Base-by-base conservation (phyloP, 176 grass and related monocot species). In the Musa troglodytarum region DNA sequence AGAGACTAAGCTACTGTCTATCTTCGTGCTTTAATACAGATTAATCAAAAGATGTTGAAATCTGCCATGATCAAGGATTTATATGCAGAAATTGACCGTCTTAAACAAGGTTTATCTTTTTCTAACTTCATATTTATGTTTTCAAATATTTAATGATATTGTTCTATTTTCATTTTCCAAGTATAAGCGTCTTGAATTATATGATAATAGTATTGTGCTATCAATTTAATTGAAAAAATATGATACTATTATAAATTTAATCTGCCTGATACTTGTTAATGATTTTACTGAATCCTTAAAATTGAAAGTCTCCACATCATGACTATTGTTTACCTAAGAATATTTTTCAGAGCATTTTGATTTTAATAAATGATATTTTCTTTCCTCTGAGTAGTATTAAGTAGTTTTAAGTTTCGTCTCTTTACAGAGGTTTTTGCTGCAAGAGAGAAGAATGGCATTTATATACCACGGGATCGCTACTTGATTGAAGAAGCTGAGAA, bases 21-120 rank as follows among this genome's bases (percentile, higher is more conserved):
- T 5, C 68, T 29, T 75, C 13, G 3, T 9, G 29, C 20, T 43
- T 23, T 55, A 81, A 77, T 77, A 50, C 66, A 99, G 95, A 75
- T 99, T 82, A 99, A 99, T 76, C 90, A 99, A 79, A 99, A 79
- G 78, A 94, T 99, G 91, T 91, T 94, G 88, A 99, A 94, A 83
- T 91, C 95, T 65, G 88, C 95, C 76, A 63, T 99, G 88, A 94
- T 99, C 69, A 99, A 99, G 81, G 95, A 99, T 68, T 82, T 99
- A 74, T 92, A 99, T 76, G 90, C 81, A n/a, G 95, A 99, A 87
- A 99, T 99, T 87, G 90, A 98, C 68, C 94, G 90, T 11, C 90
- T 98, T 80, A 98, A 98, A 86, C 90, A 93, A 98, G 94, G 94
- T 98, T 78, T 53, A 77, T 15, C 11, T 62, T 62, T 19, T 62